Evolutionary conservation across 2,329 filamentous ascomycete genomes (phyloP).

Genomic region (Simplicillium sp.): DNA sequence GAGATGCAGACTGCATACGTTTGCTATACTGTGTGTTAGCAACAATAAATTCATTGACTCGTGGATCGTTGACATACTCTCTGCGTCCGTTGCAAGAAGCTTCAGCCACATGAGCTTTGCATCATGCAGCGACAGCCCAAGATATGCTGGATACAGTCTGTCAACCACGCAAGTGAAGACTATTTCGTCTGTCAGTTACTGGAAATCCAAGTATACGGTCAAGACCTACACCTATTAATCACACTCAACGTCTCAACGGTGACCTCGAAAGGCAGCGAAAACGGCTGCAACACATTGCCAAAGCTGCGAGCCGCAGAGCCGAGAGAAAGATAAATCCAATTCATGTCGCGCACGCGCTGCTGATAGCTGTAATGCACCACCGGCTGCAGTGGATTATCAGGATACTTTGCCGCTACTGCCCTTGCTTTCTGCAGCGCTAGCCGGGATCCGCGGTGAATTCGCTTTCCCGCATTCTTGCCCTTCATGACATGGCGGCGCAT

Average conservation of each 20-base stretch:
- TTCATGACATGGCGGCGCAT: constrained; percentile 13
- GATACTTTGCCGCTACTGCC: not conserved
- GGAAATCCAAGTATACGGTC: not conserved
- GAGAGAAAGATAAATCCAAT: no score
- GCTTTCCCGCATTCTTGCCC: constrained; percentile 13
- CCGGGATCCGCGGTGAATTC: constrained; percentile 8
- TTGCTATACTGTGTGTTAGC: constrained; percentile 3
- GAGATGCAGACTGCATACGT: constrained; percentile 9
- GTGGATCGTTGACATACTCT: constrained; percentile 4
- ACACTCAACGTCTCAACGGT: constrained; percentile 3
- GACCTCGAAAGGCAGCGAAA: constrained; percentile 3
- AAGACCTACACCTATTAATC: constrained; percentile 7
- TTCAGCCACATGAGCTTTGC: constrained; percentile 9
- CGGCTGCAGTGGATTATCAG: not conserved
- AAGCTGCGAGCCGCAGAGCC: not conserved
- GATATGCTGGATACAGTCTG: constrained; percentile 6
- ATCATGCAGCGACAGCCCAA: constrained; percentile 7
- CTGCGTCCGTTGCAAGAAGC: constrained; percentile 7
- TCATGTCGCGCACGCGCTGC: no score
- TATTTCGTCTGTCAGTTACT: no score
- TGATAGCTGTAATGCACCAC: no score
- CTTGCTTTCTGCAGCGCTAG: not conserved
- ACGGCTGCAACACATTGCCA: constrained; percentile 2
- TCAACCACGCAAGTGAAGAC: constrained; percentile 4
- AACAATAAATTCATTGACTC: not conserved